Conservation (phyloP, 495 filamentous ascomycete genomes). For the Margaritispora aquatica region DNA sequence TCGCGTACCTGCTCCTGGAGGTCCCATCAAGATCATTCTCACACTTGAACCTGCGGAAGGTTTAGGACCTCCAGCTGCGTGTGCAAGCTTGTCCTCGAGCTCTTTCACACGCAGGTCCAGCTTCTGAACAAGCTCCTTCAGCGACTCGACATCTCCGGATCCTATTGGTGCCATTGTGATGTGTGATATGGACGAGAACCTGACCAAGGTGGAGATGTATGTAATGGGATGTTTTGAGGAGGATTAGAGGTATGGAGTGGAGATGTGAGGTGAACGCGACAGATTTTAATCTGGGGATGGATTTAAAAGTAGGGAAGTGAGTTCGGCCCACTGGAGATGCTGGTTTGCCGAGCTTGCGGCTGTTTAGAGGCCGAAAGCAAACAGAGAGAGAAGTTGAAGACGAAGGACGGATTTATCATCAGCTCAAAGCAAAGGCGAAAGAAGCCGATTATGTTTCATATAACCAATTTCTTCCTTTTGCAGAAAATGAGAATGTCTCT, state of each 20-base stretch:
- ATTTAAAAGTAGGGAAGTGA: conserved; percentile 1
- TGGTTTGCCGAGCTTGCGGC: too few species aligned
- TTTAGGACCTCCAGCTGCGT: conserved; percentile 42
- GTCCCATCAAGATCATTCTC: conserved; percentile 96
- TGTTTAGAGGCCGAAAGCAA: too few species aligned
- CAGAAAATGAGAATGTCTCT: too few species aligned
- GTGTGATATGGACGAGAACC: conserved; percentile 8
- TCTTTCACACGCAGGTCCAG: conserved; percentile 79
- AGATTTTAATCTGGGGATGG: conserved; percentile 5
- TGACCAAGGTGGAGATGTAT: conserved; percentile 21
- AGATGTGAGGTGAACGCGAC: conserved; percentile 11
- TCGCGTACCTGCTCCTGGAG: conserved; percentile 86
- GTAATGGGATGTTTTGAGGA: neutral
- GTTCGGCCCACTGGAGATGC: too few species aligned
- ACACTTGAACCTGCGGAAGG: conserved; percentile 45
- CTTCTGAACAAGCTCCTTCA: conserved; percentile 71
- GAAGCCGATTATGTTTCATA: too few species aligned
- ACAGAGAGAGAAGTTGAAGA: too few species aligned
- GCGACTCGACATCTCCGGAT: conserved; percentile 64
- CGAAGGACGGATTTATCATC: too few species aligned
- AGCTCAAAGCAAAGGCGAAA: too few species aligned
- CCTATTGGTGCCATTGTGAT: conserved; percentile 76
- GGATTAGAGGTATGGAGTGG: neutral
- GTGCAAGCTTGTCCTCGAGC: conserved; percentile 59
- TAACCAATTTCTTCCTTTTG: too few species aligned